These are phyloP conservation scores for Pseudognaphalium luteoalbum DNA, from an alignment of 129 eudicot species.

Conservation along the genomic window DNA sequence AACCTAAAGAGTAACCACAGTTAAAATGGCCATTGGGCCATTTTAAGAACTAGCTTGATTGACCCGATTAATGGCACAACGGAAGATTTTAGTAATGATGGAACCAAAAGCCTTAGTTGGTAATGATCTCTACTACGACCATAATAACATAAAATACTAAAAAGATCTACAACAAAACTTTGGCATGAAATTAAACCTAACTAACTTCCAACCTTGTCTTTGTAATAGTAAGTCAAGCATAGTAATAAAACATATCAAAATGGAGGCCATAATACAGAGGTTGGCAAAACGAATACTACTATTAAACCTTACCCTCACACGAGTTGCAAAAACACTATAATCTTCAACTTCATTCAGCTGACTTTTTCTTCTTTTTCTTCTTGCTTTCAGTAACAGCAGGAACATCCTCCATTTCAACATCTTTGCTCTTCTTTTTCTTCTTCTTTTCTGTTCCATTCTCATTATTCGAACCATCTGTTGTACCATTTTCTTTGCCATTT, in stretches of 20 bases:
- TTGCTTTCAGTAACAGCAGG: conserved; percentile 56
- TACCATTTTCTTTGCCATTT: conserved; percentile 37
- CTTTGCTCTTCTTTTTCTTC: conserved; percentile 66
- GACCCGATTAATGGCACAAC: not conserved
- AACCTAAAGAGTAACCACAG: too few relatives aligned
- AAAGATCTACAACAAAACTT: conserved; percentile 25
- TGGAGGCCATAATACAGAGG: conserved; percentile 20
- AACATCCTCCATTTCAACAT: conserved; percentile 45
- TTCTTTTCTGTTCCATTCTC: conserved; percentile 65
- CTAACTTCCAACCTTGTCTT: conserved; percentile 21
- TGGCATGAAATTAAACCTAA: conserved; percentile 12
- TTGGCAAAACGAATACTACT: conserved; percentile 17
- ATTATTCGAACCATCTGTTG: conserved; percentile 9
- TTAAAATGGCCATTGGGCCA: not conserved
- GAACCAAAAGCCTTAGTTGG: not conserved
- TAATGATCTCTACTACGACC: conserved; percentile 1
- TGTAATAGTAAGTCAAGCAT: conserved; percentile 1
- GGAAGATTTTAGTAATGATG: not conserved
- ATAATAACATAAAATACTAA: not conserved
- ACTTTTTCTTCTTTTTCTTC: conserved; percentile 67
- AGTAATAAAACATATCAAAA: conserved; percentile 24
- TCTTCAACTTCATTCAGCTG: conserved; percentile 35
- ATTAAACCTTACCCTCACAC: conserved; percentile 13
- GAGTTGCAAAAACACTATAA: conserved; percentile 7
- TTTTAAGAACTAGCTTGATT: not conserved